A percentile compares a stretch with the other conserved stretches of the same genome.
These are phyloP conservation scores for Sesbania bispinosa DNA, from an alignment of 306 rosid species.

Conservation along the genomic window DNA sequence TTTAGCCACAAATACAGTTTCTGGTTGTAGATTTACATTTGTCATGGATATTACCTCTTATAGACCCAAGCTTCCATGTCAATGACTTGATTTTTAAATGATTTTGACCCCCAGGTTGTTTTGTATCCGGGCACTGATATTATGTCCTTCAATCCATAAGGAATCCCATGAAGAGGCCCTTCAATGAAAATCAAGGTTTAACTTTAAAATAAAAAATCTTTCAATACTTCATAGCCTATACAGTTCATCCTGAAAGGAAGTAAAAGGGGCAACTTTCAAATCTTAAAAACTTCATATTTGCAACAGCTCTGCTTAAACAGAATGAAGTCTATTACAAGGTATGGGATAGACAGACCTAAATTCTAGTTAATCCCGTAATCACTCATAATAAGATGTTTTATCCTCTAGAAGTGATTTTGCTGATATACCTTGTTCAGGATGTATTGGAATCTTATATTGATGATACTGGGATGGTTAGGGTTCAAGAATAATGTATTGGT, in stretches of 20 bases:
- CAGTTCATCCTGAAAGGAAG: not conserved
- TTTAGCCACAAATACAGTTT: slow-evolving; percentile 6
- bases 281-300: not conserved
- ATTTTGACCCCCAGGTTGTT: slow-evolving; percentile 79
- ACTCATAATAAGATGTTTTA: not conserved
- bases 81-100: slow-evolving; percentile 65
- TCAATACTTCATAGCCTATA: not conserved
- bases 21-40: slow-evolving; percentile 5
- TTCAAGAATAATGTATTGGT: not conserved
- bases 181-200: slow-evolving; percentile 12
- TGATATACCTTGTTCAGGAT: not conserved
- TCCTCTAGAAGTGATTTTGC: not conserved
- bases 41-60: slow-evolving; percentile 44
- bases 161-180: slow-evolving; percentile 87
- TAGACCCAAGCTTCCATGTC: slow-evolving; percentile 73
- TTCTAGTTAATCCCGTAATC: not conserved
- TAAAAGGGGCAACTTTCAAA: not conserved
- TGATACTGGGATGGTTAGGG: not conserved
- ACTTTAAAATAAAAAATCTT: not conserved
- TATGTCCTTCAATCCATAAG: slow-evolving; percentile 84
- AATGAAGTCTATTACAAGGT: not conserved
- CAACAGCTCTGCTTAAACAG: not conserved
- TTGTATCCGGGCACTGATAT: slow-evolving; percentile 65
- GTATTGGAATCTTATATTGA: not conserved
- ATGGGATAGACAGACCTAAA: not conserved